These are phyloP conservation scores for Neckera pumila DNA, from an alignment of 225 moss, liverwort and hornwort species.

Conservation along the genomic window DNA sequence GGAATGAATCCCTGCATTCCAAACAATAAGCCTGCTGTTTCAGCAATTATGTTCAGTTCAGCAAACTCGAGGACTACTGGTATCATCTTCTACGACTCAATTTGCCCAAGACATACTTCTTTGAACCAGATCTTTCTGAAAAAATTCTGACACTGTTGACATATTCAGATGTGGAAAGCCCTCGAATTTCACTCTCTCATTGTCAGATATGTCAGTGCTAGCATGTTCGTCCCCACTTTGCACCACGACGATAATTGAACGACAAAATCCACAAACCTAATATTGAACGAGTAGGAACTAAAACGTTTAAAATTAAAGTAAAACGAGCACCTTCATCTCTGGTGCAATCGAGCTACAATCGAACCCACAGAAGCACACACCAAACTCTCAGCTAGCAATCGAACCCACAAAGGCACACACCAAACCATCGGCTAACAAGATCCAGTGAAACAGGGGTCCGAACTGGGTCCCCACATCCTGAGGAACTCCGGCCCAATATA, in stretches of 20 bases:
- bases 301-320: background rate
- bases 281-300: background rate
- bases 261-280: background rate
- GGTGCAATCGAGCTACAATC: background rate
- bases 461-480: background rate
- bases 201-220: conserved; percentile 83
- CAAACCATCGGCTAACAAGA: background rate
- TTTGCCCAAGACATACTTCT: conserved; percentile 54
- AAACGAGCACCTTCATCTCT: background rate
- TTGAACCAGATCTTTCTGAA: too few relatives aligned
- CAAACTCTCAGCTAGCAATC: background rate
- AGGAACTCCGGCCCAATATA: too few relatives aligned
- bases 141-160: too few relatives aligned
- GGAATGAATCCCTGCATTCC: conserved; percentile 54
- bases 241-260: background rate
- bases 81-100: conserved; percentile 2
- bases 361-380: background rate
- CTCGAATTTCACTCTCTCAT: conserved; percentile 65
- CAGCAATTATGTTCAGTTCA: too few relatives aligned
- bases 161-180: too few relatives aligned
- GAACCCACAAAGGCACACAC: too few relatives aligned
- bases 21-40: conserved; percentile 33
- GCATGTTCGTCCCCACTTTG: conserved; percentile 77
- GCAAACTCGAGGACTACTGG: too few relatives aligned
- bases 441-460: background rate